Base-by-base conservation (phyloP, 257 asterid genomes). In the Buddleja alternifolia region DNA sequence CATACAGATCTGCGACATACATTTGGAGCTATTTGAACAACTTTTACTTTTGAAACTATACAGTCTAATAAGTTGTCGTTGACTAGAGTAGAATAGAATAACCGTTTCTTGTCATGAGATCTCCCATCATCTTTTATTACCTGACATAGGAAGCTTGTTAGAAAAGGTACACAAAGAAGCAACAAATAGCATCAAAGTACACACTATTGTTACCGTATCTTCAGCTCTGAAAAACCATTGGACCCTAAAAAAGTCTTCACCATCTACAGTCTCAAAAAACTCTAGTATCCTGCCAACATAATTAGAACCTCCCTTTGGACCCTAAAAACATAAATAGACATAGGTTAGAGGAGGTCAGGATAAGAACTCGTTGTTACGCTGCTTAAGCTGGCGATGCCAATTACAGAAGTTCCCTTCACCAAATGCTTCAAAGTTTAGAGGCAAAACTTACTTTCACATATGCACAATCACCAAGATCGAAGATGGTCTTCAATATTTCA, bases 181-280 rank as follows among this genome's bases (percentile, higher is more conserved):
- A 44, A 16, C 47, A 21, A 45, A 60, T 42, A 59, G 52, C 21
- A 39, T 23, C 15, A 67, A 55, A 57, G 11, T 15, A 46, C n/a
- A 24, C 12, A 56, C 46, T 47, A 57, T 40, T 17, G 39, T 64
- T 72, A 82, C 86, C 84, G 86, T 82, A 76, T 82, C 86, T 78
- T 73, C 72, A 36, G 82, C 78, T 82, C 86, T 70, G 67, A 82
- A 82, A 52, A 82, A 82, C 86, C 86, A 82, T 40, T 76, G 86
- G 60, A 82, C 82, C 71, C 76, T 82, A 69, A 73, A 66, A 70
- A 78, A 82, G 66, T 82, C 62, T 78, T 75, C 82, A 37, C 84
- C 84, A 23, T 82, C 84, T 36, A 45, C 63, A 40, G 84, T 73
- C 74, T 78, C 75, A 47, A 82, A 82, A 67, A 78, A 78, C 48